A percentile compares a stretch with the other conserved stretches of the same genome.
Conservation (phyloP, 1,139 yeast species). For the Sugiyamaella pinicola region DNA sequence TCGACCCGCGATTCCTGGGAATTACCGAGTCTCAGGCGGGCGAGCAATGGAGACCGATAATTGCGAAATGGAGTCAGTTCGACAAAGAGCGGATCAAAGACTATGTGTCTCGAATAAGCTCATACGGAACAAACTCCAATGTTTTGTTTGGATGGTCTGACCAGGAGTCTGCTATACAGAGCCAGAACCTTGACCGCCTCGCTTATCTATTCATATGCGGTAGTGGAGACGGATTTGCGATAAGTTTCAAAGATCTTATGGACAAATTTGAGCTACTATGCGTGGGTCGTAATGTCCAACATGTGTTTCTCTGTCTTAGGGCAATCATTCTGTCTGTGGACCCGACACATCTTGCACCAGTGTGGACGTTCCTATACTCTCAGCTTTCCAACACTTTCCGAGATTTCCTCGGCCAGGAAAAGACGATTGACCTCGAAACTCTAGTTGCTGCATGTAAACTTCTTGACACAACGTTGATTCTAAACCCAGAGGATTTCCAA, state of each 20-base stretch:
- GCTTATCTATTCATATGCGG: slow-evolving; percentile 63
- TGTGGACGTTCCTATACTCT: slow-evolving; percentile 71
- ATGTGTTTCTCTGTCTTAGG: slow-evolving; percentile 60
- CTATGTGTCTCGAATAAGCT: slow-evolving; percentile 52
- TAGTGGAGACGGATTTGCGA: slow-evolving; percentile 58
- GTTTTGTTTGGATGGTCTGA: slow-evolving; percentile 72
- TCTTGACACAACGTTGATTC: slow-evolving; percentile 67
- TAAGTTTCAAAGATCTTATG: slow-evolving; percentile 54
- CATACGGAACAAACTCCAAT: slow-evolving; percentile 55
- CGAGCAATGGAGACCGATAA: slow-evolving; percentile 53
- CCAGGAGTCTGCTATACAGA: slow-evolving; percentile 56
- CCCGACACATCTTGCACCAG: slow-evolving; percentile 62
- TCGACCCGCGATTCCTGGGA: slow-evolving; percentile 48
- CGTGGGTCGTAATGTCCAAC: slow-evolving; percentile 44
- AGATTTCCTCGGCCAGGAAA: slow-evolving; percentile 46
- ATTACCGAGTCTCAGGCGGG: slow-evolving; percentile 38
- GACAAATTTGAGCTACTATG: slow-evolving; percentile 47
- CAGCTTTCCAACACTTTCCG: slow-evolving; percentile 59
- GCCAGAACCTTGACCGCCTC: slow-evolving; percentile 58
- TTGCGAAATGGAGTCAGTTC: slow-evolving; percentile 56
- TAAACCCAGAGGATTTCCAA: slow-evolving; percentile 78
- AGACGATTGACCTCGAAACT: slow-evolving; percentile 36
- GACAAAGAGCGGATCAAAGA: slow-evolving; percentile 67
- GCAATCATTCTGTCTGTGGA: slow-evolving; percentile 63
- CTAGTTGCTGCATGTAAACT: slow-evolving; percentile 66